phyloP scores from a whole-genome alignment of 305 asterid species.

The Fraxinus angustifolia region DNA sequence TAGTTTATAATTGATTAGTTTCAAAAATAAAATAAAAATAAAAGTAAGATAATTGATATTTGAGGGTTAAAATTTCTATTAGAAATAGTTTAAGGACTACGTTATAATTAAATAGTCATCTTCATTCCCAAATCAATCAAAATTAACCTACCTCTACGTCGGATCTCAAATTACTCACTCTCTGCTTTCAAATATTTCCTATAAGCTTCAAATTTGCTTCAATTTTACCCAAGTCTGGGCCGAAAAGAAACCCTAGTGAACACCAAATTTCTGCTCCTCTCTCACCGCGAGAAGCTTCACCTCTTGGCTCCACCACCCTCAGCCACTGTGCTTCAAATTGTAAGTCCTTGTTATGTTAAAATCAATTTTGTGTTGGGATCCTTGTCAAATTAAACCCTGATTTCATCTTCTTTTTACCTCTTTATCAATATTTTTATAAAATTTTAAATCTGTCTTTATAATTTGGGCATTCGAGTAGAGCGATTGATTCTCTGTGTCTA shows the following conservation, averaged over 20 bases:
- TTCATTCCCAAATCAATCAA: neutral
- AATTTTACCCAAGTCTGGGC: neutral
- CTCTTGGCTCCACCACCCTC: neutral
- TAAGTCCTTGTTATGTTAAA: neutral
- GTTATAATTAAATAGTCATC: neutral
- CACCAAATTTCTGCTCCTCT: neutral
- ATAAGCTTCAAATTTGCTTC: neutral
- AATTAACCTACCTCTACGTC: neutral
- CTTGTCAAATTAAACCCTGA: neutral
- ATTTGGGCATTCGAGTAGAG: neutral
- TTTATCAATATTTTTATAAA: neutral
- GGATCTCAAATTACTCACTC: neutral
- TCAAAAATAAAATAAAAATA: neutral
- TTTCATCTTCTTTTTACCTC: neutral
- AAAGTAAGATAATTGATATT: neutral
- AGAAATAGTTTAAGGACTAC: neutral
- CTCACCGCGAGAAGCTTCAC: neutral
- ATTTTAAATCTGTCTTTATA: neutral
- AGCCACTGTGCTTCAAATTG: neutral
- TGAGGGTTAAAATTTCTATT: neutral
- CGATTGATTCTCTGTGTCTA: neutral
- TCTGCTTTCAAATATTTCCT: neutral
- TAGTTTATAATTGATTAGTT: neutral
- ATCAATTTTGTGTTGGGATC: neutral
- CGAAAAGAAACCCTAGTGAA: neutral